These are phyloP conservation scores for Juglanconis juglandina DNA, from an alignment of 2,329 filamentous ascomycete species.

Conservation along the genomic window DNA sequence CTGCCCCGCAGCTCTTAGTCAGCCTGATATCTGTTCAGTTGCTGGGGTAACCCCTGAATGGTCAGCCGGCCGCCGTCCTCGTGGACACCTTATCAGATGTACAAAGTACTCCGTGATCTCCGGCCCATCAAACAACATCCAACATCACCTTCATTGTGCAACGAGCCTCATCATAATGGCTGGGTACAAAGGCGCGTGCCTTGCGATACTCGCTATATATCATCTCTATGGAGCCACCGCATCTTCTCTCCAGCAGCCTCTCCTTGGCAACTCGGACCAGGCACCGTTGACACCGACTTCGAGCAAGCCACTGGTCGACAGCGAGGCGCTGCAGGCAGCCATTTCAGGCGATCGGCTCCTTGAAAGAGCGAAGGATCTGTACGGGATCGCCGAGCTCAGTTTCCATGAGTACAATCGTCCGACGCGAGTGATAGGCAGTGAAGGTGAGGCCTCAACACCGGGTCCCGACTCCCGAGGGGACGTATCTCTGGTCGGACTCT, in stretches of 20 bases:
- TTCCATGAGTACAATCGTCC: conserved; percentile 63
- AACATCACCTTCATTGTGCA: background rate
- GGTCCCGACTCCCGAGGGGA: background rate
- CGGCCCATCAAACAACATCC: background rate
- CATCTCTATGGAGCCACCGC: conserved; percentile 1
- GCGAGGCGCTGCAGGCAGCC: conserved; percentile 51
- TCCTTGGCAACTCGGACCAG: conserved; percentile 1
- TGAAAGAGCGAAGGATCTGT: conserved; percentile 58
- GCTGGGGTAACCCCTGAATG: background rate
- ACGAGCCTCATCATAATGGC: background rate
- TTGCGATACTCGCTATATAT: background rate
- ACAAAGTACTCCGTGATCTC: background rate
- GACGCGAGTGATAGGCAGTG: conserved; percentile 67
- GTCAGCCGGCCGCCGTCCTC: background rate
- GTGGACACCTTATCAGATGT: background rate
- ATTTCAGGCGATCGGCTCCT: conserved; percentile 57
- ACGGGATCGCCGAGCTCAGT: conserved; percentile 56
- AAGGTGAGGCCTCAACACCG: conserved; percentile 39
- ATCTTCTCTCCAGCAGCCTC: conserved; percentile 8
- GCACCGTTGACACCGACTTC: conserved; percentile 4
- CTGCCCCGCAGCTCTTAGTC: background rate
- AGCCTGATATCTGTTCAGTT: background rate
- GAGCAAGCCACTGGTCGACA: conserved; percentile 45
- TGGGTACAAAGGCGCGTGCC: background rate
- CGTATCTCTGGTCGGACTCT: too few relatives aligned